phyloP scores from a whole-genome alignment of 2,329 filamentous ascomycete genomes.

The Trichoderma sp. region DNA sequence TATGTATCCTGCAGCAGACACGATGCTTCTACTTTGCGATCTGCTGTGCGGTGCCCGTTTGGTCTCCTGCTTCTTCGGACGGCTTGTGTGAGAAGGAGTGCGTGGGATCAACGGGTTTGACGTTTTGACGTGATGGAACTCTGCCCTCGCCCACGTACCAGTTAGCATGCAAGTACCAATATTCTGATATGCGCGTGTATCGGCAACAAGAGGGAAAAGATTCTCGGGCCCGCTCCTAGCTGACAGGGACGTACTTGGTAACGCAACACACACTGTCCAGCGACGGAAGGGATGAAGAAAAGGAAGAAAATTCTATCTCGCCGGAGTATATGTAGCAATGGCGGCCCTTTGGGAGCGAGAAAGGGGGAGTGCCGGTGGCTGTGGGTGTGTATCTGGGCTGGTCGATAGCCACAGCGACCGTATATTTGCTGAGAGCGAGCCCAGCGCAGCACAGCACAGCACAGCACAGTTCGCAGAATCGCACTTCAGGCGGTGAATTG shows the following conservation, averaged over 20 bases:
- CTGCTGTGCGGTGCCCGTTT: background rate
- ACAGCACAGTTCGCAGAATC: background rate
- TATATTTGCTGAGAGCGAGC: background rate
- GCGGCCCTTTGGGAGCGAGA: background rate
- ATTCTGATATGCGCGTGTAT: background rate
- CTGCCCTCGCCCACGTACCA: background rate
- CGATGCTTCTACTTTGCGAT: background rate
- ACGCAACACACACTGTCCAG: slow-evolving; percentile 5
- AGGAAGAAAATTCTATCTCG: background rate
- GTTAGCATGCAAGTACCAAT: background rate
- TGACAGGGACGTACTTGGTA: slow-evolving; percentile 11
- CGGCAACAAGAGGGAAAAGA: slow-evolving; percentile 16
- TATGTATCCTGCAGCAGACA: background rate
- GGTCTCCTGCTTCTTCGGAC: background rate
- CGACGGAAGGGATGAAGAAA: background rate
- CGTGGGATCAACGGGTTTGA: background rate
- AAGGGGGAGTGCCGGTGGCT: slow-evolving; percentile 7
- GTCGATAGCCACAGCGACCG: background rate
- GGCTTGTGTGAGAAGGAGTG: background rate
- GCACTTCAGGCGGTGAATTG: slow-evolving; percentile 16
- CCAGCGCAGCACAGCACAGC: slow-evolving; percentile 8
- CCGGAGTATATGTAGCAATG: slow-evolving; percentile 13
- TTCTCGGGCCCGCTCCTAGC: slow-evolving; percentile 16
- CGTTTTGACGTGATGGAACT: background rate
- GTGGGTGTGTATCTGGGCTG: background rate